A percentile compares a stretch with the other conserved stretches of the same genome.
Conservation (phyloP, 164 flowering plant genomes). For the Taxillus chinensis region DNA sequence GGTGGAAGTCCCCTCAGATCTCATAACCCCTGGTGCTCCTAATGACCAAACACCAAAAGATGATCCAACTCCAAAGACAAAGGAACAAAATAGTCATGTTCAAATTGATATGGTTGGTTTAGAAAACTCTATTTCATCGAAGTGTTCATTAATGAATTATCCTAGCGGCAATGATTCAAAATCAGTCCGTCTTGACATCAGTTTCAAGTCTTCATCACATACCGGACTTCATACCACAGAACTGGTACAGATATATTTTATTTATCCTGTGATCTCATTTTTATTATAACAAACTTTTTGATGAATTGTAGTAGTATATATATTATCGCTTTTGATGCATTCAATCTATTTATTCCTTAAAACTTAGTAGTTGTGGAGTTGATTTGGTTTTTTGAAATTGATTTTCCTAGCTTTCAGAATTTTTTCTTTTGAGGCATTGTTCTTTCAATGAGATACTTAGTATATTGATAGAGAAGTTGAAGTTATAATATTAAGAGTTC, state of each 20-base stretch:
- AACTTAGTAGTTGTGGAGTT: no score
- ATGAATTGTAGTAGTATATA: no score
- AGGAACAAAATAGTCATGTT: constrained; percentile 24
- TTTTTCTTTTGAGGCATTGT: no score
- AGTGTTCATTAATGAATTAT: constrained; percentile 20
- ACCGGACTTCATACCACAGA: constrained; percentile 92
- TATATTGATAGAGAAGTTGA: not conserved
- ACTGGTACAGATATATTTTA: constrained; percentile 37
- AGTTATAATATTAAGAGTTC: not conserved
- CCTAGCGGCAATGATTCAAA: constrained; percentile 27
- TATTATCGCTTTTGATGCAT: no score
- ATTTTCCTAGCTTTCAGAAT: not conserved
- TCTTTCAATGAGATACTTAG: not conserved
- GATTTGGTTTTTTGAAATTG: not conserved
- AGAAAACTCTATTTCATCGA: constrained; percentile 28
- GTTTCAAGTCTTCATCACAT: constrained; percentile 92
- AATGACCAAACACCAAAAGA: constrained; percentile 32
- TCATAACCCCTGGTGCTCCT: constrained; percentile 33
- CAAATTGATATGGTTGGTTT: constrained; percentile 19
- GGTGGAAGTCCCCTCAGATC: constrained; percentile 81
- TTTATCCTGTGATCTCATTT: no score
- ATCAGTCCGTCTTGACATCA: constrained; percentile 84
- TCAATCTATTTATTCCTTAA: no score
- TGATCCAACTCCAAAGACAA: constrained; percentile 17
- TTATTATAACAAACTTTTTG: not conserved